These are phyloP conservation scores for Ichthyophthirius multifiliis DNA, from an alignment of 169 alveolate species.

Conservation along the genomic window DNA sequence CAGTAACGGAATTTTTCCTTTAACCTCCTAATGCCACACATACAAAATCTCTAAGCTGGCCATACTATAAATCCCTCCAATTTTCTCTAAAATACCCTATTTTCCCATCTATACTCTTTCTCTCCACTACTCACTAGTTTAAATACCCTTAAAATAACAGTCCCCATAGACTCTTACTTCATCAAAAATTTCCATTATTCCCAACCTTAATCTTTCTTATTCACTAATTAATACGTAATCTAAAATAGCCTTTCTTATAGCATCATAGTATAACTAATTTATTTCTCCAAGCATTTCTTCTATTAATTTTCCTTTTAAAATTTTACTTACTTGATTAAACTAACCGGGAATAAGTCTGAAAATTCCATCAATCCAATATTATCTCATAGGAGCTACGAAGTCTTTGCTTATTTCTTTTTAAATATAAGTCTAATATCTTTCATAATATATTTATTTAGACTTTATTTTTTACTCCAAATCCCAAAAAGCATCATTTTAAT, in stretches of 20 bases:
- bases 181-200: conserved; percentile 63
- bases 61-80: conserved; percentile 66
- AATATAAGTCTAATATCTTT: conserved; percentile 63
- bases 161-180: conserved; percentile 74
- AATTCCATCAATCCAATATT: conserved; percentile 74
- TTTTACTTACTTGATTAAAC: conserved; percentile 54
- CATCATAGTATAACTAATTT: conserved; percentile 62
- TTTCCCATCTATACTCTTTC: conserved; percentile 77
- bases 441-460: conserved; percentile 57
- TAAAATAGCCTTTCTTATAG: conserved; percentile 65
- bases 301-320: conserved; percentile 47
- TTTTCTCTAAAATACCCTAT: too few species aligned
- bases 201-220: conserved; percentile 68
- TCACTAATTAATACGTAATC: conserved; percentile 76
- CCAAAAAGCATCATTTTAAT: neutral
- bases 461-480: conserved; percentile 42
- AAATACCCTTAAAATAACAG: conserved; percentile 40
- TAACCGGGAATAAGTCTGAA: conserved; percentile 78
- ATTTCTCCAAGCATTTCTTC: conserved; percentile 77
- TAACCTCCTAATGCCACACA: too few species aligned
- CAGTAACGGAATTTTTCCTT: too few species aligned
- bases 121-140: conserved; percentile 78
- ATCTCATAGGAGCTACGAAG: conserved; percentile 74
- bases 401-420: conserved; percentile 74
- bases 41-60: conserved; percentile 47